Percentiles rank a stretch among this genome's conserved stretches.
Evolutionary conservation across 305 asterid species (phyloP).

Genomic region (Fraxinus sp.): DNA sequence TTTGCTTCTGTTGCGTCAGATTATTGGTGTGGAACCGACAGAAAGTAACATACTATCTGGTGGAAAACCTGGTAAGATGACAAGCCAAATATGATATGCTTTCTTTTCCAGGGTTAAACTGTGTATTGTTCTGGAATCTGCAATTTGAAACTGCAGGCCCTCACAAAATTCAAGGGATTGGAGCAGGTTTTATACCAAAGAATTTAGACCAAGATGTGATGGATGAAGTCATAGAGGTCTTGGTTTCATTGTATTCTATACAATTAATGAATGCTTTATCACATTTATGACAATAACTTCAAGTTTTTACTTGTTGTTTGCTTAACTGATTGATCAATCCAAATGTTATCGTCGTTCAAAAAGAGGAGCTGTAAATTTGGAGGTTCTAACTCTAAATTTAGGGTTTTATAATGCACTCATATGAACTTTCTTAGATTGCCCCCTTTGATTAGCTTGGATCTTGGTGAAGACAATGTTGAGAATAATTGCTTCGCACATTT

Average conservation of each 20-base stretch:
- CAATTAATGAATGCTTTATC: not conserved
- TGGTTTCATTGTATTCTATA: conserved; percentile 20
- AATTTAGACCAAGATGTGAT: conserved; percentile 81
- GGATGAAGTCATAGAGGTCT: conserved; percentile 97
- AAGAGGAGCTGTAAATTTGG: not conserved
- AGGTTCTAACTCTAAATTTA: not conserved
- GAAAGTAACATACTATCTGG: conserved; percentile 91
- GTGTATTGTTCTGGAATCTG: conserved; percentile 53
- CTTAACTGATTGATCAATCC: not conserved
- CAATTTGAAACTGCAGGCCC: conserved; percentile 93
- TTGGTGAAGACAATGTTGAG: not conserved
- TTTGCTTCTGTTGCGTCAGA: conserved; percentile 35
- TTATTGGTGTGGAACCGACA: conserved; percentile 89
- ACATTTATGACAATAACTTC: conserved; percentile 1
- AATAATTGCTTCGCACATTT: not conserved
- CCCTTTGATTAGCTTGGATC: not conserved
- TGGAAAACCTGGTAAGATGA: conserved; percentile 93
- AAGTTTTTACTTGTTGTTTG: not conserved
- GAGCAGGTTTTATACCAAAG: conserved; percentile 99
- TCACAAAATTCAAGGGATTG: conserved; percentile 99
- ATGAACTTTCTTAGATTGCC: not conserved
- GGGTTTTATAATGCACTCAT: not conserved
- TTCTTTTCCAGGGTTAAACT: no score
- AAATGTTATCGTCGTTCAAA: not conserved
- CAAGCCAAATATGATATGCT: not conserved